phyloP scores from a whole-genome alignment of 495 filamentous ascomycete genomes.

The Penicillium flavigenum region DNA sequence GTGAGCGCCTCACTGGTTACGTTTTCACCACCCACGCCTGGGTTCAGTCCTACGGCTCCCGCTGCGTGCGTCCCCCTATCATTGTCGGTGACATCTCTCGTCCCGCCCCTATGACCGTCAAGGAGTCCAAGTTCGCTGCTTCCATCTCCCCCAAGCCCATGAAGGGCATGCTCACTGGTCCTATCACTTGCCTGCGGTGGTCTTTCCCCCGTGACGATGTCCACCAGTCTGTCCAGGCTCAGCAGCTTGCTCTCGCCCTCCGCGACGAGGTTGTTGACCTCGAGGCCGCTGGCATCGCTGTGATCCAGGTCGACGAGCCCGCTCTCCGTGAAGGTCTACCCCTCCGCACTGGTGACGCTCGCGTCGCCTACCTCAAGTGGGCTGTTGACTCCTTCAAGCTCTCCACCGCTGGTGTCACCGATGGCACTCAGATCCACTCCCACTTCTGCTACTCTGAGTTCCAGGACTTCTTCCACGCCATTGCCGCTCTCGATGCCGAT shows the following conservation, averaged over 20 bases:
- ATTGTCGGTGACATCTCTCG: constrained; percentile 98
- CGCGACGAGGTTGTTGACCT: constrained; percentile 98
- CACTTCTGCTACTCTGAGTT: constrained; percentile 99
- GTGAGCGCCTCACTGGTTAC: constrained; percentile 93
- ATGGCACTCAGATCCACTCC: constrained; percentile 97
- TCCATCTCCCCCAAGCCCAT: constrained; percentile 96
- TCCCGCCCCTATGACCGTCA: constrained; percentile 96
- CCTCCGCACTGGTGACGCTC: constrained; percentile 86
- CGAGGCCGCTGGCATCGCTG: constrained; percentile 88
- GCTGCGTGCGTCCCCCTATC: constrained; percentile 96
- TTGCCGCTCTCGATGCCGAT: constrained; percentile 95
- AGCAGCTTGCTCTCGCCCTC: constrained; percentile 96
- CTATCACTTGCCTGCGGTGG: constrained; percentile 97
- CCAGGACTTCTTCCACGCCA: constrained; percentile 99
- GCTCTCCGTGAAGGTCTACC: constrained; percentile 98
- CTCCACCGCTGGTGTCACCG: constrained; percentile 82
- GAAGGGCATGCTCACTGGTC: constrained; percentile 99
- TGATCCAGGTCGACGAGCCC: constrained; percentile 99
- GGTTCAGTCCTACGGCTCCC: constrained; percentile 97
- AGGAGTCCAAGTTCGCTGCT: constrained; percentile 98
- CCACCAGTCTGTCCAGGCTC: constrained; percentile 96
- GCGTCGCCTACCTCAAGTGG: constrained; percentile 92
- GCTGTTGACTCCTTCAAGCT: constrained; percentile 97
- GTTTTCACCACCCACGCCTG: constrained; percentile 98
- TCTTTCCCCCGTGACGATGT: constrained; percentile 99